phyloP scores from a whole-genome alignment of 2,329 filamentous ascomycete genomes.

The Pestalotiopsis sp. region DNA sequence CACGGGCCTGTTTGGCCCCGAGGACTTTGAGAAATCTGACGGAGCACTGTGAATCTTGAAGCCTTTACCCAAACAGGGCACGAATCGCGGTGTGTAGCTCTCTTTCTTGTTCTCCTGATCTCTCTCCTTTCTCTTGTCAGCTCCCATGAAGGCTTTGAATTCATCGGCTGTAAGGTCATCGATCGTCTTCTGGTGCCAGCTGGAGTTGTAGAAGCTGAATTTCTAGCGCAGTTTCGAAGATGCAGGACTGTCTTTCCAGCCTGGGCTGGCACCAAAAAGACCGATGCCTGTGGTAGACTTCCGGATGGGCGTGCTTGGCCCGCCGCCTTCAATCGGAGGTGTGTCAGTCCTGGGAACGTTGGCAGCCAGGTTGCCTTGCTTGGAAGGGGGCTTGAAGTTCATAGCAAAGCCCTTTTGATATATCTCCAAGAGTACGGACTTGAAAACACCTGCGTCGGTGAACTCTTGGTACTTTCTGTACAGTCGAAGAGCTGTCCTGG shows the following conservation, averaged over 20 bases:
- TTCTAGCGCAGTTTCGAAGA: constrained; percentile 8
- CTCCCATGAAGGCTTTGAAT: neutral
- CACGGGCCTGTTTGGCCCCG: too few relatives aligned
- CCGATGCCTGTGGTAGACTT: constrained; percentile 11
- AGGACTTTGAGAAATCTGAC: too few relatives aligned
- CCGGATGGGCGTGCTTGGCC: constrained; percentile 23
- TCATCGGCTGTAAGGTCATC: neutral
- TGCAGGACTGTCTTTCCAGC: constrained; percentile 9
- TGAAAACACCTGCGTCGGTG: constrained; percentile 79
- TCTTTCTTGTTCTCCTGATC: too few relatives aligned
- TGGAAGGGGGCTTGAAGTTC: constrained; percentile 56
- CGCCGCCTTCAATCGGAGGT: constrained; percentile 22
- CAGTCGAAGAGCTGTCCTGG: constrained; percentile 83
- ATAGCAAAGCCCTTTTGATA: constrained; percentile 67
- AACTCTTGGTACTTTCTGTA: constrained; percentile 91
- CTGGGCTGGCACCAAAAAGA: constrained; percentile 11
- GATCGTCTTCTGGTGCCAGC: neutral
- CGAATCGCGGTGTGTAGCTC: too few relatives aligned
- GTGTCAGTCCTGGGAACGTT: constrained; percentile 26
- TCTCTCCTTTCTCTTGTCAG: too few relatives aligned
- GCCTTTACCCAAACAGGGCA: too few relatives aligned
- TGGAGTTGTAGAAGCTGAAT: neutral
- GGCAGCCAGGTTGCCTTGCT: constrained; percentile 18
- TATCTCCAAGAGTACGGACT: constrained; percentile 83
- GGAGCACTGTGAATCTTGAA: too few relatives aligned